Evolutionary conservation across 1,139 yeast species (phyloP).

Genomic region (Saccharomyces hybrid): DNA sequence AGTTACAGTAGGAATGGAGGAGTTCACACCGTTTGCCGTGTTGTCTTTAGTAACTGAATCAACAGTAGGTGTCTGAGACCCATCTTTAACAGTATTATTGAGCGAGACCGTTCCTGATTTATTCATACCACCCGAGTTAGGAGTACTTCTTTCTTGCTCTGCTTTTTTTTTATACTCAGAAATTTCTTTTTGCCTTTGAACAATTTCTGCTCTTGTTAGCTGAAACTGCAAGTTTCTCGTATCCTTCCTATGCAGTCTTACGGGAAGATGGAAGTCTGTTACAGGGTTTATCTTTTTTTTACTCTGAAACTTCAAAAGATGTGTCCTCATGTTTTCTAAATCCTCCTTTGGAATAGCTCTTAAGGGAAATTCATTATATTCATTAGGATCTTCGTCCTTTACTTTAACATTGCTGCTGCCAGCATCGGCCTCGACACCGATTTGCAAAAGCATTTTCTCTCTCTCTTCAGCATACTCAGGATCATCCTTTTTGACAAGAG

Average conservation of each 20-base stretch:
- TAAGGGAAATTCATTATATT: constrained; percentile 39
- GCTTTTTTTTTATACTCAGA: constrained; percentile 32
- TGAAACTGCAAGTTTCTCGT: constrained; percentile 87
- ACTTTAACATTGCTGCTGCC: constrained; percentile 13
- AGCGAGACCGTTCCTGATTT: background rate
- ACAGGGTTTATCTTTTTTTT: constrained; percentile 65
- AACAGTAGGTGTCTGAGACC: background rate
- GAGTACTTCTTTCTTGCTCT: constrained; percentile 12
- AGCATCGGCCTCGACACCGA: constrained; percentile 18
- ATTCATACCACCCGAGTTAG: background rate
- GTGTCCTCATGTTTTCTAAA: constrained; percentile 66
- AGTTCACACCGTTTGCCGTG: background rate
- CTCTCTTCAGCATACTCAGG: constrained; percentile 26
- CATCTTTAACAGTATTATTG: background rate
- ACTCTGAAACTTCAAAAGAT: constrained; percentile 73
- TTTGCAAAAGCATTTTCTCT: constrained; percentile 20
- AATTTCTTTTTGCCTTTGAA: constrained; percentile 41
- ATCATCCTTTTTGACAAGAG: constrained; percentile 30
- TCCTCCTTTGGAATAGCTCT: constrained; percentile 70
- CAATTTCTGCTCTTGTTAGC: constrained; percentile 56
- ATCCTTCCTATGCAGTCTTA: constrained; percentile 84
- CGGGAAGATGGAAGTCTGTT: constrained; percentile 68
- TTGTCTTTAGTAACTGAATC: constrained; percentile 2
- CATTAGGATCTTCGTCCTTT: constrained; percentile 16
- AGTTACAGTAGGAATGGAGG: too few species aligned